Evolutionary conservation across 2,329 filamentous ascomycete species (phyloP).

Genomic region (Rhexocercosporidium sp.): DNA sequence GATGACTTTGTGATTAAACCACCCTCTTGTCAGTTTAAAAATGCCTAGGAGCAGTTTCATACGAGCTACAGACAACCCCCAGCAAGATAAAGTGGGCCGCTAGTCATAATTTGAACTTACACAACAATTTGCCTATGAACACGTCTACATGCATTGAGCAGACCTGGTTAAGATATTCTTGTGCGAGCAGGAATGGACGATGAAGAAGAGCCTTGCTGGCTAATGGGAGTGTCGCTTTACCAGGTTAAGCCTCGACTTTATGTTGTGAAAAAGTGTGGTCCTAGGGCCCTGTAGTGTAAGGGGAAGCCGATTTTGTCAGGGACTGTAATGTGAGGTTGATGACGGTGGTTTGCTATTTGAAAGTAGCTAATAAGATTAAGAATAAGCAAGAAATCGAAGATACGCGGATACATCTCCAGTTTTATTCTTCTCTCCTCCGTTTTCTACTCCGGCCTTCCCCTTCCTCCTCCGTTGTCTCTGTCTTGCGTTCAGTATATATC

Average conservation of each 20-base stretch:
- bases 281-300: neutral
- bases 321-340: too few relatives aligned
- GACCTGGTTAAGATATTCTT: neutral
- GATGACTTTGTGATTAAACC: neutral
- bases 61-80: neutral
- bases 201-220: constrained; percentile 2
- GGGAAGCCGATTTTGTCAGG: too few relatives aligned
- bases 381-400: too few relatives aligned
- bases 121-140: neutral
- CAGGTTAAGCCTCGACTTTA: neutral
- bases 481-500: neutral
- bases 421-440: too few relatives aligned
- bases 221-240: constrained; percentile 1
- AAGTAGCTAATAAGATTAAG: too few relatives aligned
- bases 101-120: neutral
- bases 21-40: neutral
- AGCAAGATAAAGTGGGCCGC: neutral
- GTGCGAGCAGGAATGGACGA: neutral
- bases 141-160: constrained; percentile 5
- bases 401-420: neutral
- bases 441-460: too few relatives aligned
- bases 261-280: neutral
- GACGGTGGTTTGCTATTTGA: too few relatives aligned
- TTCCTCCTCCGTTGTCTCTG: neutral
- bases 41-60: neutral